phyloP scores from a whole-genome alignment of 2,329 filamentous ascomycete genomes.

The Stemphylium lycopersici region DNA sequence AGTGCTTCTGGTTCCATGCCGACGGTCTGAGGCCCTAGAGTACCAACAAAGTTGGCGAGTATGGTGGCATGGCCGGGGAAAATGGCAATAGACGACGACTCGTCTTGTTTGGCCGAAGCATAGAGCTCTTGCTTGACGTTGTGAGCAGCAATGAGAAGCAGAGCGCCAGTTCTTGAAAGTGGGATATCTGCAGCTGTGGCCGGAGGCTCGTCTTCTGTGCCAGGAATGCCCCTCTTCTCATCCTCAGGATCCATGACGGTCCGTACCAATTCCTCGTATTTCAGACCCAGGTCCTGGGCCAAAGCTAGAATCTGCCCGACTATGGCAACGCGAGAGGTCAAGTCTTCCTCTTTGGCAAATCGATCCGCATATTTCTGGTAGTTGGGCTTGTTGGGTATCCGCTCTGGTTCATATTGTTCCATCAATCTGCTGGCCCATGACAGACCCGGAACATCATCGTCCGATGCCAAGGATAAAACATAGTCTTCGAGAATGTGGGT shows the following conservation, averaged over 20 bases:
- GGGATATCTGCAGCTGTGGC: constrained; percentile 60
- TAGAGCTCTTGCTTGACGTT: constrained; percentile 58
- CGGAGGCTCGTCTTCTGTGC: constrained; percentile 63
- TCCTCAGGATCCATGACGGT: constrained; percentile 50
- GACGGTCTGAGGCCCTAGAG: constrained; percentile 43
- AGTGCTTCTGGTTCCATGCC: constrained; percentile 57
- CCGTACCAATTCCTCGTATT: constrained; percentile 55
- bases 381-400: constrained; percentile 61
- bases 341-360: constrained; percentile 67
- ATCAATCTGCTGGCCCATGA: constrained; percentile 64
- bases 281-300: constrained; percentile 62
- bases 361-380: constrained; percentile 66
- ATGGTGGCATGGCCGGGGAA: constrained; percentile 61
- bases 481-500: constrained; percentile 79
- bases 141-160: constrained; percentile 61
- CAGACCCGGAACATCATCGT: constrained; percentile 56
- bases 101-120: constrained; percentile 44
- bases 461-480: constrained; percentile 59
- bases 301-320: constrained; percentile 76
- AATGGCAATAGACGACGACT: constrained; percentile 51
- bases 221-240: constrained; percentile 51
- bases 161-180: constrained; percentile 61
- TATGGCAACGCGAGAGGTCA: constrained; percentile 68
- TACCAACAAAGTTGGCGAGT: constrained; percentile 58
- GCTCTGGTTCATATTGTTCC: constrained; percentile 71